Base-by-base conservation (phyloP, 2,329 filamentous ascomycete genomes). In the Phialophora tarda region DNA sequence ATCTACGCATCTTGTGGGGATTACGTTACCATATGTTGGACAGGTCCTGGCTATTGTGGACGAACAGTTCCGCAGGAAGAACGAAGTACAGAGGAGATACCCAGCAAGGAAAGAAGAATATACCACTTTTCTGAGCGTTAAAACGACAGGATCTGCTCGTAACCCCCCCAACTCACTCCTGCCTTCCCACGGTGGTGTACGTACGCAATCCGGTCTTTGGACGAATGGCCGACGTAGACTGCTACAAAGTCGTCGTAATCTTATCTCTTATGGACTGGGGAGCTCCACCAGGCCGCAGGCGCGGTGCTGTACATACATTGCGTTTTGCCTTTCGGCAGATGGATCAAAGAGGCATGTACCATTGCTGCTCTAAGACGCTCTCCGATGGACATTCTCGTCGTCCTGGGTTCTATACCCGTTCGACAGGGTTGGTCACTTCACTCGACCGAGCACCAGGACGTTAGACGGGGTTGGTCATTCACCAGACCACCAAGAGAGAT, bases 171-270 rank as follows among this genome's bases (percentile, higher is more conserved):
- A 7, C 17, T 44, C 38, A n/a, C 38, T 44, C 38, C 38, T 44
- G 17, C 38, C 38, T n/a, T 44, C 38, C 38, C 17, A n/a, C 38
- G 8, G 17, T 11, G 38, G 48, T 28, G 48, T 51, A 28, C 48
- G 48, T 51, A 51, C n/a, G 48, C 48, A 51, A 21, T n/a, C 6
- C 14, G 17, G 14, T n/a, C 7, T 4, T n/a, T n/a, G 38, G 38
- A 44, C 38, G 38, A 44, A 44, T n/a, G 38, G 17, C 38, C 38
- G 38, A 3, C 17, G 38, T 44, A n/a, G 38, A 44, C 17, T n/a
- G 38, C 17, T n/a, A 44, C 38, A 51, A 51, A 51, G 48, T 51
- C 48, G 48, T 26, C 48, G 48, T 51, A 51, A 51, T 59, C 28
- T 59, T 48, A 59, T 59, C 32, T 38, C 30, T 2, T 8, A n/a